phyloP scores from a whole-genome alignment of 805 yeast species.

The Barnettozyma botsteinii region DNA sequence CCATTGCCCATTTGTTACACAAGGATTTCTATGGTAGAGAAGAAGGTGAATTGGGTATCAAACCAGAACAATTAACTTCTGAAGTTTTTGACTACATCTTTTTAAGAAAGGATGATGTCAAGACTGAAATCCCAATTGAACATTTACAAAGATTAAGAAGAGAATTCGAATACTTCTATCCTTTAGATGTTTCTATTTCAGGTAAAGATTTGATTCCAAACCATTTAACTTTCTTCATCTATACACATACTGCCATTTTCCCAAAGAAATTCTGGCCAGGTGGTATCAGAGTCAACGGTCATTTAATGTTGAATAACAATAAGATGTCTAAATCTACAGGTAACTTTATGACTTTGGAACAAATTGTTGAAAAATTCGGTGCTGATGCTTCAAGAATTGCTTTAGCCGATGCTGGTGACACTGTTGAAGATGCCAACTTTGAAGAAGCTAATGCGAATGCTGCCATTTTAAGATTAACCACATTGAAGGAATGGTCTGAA shows the following conservation, averaged over 20 bases:
- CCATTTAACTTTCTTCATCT: constrained; percentile 93
- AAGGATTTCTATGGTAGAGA: constrained; percentile 77
- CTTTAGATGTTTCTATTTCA: constrained; percentile 84
- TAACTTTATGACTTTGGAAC: constrained; percentile 86
- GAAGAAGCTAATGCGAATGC: constrained; percentile 97
- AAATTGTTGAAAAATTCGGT: constrained; percentile 83
- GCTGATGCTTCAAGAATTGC: constrained; percentile 98
- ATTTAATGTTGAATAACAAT: constrained; percentile 88
- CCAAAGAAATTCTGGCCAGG: constrained; percentile 88
- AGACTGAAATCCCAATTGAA: constrained; percentile 55
- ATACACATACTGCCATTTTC: constrained; percentile 89
- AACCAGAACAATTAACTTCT: constrained; percentile 82
- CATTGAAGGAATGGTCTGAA: constrained; percentile 94
- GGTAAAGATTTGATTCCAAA: constrained; percentile 97
- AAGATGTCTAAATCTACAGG: constrained; percentile 99
- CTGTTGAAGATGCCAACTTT: constrained; percentile 95
- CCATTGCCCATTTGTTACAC: constrained; percentile 82
- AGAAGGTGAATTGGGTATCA: constrained; percentile 66
- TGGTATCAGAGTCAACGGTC: constrained; percentile 94
- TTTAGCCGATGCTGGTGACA: constrained; percentile 96
- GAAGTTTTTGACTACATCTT: constrained; percentile 91
- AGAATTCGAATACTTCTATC: constrained; percentile 96
- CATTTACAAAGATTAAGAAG: constrained; percentile 73
- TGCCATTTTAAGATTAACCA: constrained; percentile 88
- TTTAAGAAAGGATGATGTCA: constrained; percentile 55